Evolutionary conservation across 169 alveolate species (phyloP), one percentile per base, ranked within the genome.

Genomic region (Ichthyophthirius multifiliis): DNA sequence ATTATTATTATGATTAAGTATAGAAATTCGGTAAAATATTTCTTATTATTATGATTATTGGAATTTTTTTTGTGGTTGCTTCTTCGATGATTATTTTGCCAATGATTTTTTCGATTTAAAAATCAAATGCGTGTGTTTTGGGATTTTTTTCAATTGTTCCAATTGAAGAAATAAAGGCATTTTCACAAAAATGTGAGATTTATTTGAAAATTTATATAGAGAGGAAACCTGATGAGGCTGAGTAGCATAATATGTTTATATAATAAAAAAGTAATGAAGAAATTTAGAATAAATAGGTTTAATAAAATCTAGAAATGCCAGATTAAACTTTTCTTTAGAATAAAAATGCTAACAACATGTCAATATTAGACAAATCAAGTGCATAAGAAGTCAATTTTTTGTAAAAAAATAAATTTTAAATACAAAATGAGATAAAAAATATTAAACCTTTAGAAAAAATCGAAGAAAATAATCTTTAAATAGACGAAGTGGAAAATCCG

Each of bases 121-220:
- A 81, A 55, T 71, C 86, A 23, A 81, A 71, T 71, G 73, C 63
- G 15, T 34, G 27, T 31, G 86, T 81, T 10, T 30, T 81, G 41
- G 46, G 80, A 30, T 23, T 81, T 15, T 81, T 81, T 71, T 81
- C 80, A 12, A 81, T 71, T 4, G 73, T 81, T 18, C 86, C 86
- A 2, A 71, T 71, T 5, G 47, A 67, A 27, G 86, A 81, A 13
- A 81, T 81, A 9, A 47, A 81, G 7, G 46, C 46, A 4, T 81
- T 81, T 32, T 55, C 80, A 12, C 27, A 39, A 4, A 74, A 74
- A 71, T 81, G 86, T 67, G 86, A 79, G 34, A 67, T 46, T 32
- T 79, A 65, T 64, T 23, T 55, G 3, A 55, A 27, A 55, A 7
- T 55, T 1, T 55, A 15, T 55, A 55, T 55, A 0, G 71, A 55